Percentiles rank a stretch among this genome's conserved stretches.
Evolutionary conservation across 2,329 filamentous ascomycete species (phyloP).

Genomic region (Salinomyces thailandicus): DNA sequence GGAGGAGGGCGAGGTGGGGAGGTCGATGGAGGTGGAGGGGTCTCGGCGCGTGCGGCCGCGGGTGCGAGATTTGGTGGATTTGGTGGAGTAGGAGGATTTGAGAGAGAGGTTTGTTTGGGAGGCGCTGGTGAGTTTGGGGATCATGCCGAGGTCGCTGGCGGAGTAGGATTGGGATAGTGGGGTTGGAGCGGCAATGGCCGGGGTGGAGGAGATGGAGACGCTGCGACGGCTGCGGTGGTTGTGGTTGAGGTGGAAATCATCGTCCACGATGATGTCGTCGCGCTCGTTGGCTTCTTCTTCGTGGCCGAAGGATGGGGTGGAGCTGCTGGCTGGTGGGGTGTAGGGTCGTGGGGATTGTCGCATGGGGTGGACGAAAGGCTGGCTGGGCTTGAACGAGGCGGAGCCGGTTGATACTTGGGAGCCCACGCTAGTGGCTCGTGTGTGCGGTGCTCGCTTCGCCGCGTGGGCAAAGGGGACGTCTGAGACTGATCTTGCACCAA

Average conservation of each 20-base stretch:
- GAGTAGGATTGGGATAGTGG: slow-evolving; percentile 25
- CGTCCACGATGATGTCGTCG: slow-evolving; percentile 32
- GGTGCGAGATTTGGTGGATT: slow-evolving; percentile 14
- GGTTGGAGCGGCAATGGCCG: slow-evolving; percentile 13
- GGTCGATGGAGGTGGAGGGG: slow-evolving; percentile 40
- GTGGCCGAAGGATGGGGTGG: slow-evolving; percentile 14
- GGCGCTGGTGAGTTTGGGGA: slow-evolving; percentile 39
- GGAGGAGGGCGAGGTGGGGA: slow-evolving; percentile 40
- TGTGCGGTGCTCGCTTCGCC: slow-evolving; percentile 33
- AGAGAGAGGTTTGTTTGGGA: slow-evolving; percentile 45
- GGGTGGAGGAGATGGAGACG: slow-evolving; percentile 33
- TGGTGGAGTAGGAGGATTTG: slow-evolving; percentile 29
- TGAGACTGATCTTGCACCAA: slow-evolving; percentile 30
- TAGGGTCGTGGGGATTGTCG: slow-evolving; percentile 45
- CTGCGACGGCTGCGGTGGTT: slow-evolving; percentile 31
- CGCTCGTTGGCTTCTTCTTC: slow-evolving; percentile 32
- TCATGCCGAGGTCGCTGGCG: slow-evolving; percentile 29
- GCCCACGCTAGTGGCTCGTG: slow-evolving; percentile 44
- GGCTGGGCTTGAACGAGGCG: slow-evolving; percentile 36
- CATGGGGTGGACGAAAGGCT: slow-evolving; percentile 46
- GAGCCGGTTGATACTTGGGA: slow-evolving; percentile 45
- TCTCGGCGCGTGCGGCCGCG: slow-evolving; percentile 37
- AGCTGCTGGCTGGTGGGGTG: slow-evolving; percentile 40
- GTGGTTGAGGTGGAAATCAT: slow-evolving; percentile 32
- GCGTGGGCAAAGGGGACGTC: slow-evolving; percentile 35